Evolutionary conservation across 495 filamentous ascomycete genomes (phyloP), one percentile per base, ranked within the genome.

Genomic region (Tuber magnatum): DNA sequence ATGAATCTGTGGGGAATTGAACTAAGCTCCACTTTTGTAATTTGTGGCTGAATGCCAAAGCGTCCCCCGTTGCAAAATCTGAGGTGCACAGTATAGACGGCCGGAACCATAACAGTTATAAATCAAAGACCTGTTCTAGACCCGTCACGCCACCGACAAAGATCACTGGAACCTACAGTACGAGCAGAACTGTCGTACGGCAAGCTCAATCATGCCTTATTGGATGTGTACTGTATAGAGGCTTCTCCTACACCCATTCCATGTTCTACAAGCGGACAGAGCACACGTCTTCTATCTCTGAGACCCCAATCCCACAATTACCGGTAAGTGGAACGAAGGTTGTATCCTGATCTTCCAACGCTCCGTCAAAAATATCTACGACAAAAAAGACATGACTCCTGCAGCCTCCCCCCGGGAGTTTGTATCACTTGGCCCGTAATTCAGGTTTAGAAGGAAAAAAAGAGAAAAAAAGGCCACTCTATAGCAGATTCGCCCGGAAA

Each of bases 381-480:
- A 72, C 68, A 48, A 35, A 78, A 78, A 80, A 44, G 81, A 87
- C 86, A 85, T 85, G 85, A 87, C 84, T 85, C 89, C 85, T 88
- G 89, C 88, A 90, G 86, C 84, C 88, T 88, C 87, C 87, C 87
- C 87, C 72, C 43, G 78, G 86, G 80, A 87, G 86, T 86, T 87
- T 89, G 87, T 89, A 88, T 89, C 89, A 89, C 86, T 91, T 89
- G 90, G n/a, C 14, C 32, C 12, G 10, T 32, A 83, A 75, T 75
- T 70, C 32, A 44, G 39, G 35, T 68, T n/a, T n/a, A n/a, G n/a
- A n/a, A n/a, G n/a, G n/a, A n/a, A 69, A 39, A 71, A 56, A 77
- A 77, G 32, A 71, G 41, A 77, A 77, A 65, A 39, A 69, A 46
- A 75, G 75, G 32, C 46, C 61, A 72, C 28, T 28, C 71, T 38